Evolutionary conservation across 2,329 filamentous ascomycete species (phyloP), one percentile per base, ranked within the genome.

Genomic region (Aureobasidium sp.): DNA sequence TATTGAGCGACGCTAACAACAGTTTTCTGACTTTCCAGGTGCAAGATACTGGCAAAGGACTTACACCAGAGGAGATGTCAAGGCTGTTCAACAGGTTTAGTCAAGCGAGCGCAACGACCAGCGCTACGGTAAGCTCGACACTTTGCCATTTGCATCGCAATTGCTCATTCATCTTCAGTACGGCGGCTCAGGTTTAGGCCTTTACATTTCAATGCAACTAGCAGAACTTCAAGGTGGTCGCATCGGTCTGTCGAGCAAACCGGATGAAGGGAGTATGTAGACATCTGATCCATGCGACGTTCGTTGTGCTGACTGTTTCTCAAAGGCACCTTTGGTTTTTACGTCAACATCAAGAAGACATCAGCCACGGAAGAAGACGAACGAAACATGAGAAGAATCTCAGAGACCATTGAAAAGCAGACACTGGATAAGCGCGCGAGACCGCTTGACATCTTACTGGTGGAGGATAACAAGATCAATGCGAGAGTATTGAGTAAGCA

Each of bases 151-250:
- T 22, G 17, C 9, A 8, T 15, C 3, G 7, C 12, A 8, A 47
- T 27, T 8, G 22, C 44, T 47, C 9, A 47, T 4, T 11, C 29
- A 2, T 14, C 6, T 17, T 15, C 3, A 47, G 25, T 47, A 47
- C 9, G 44, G 44, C 14, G 87, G 87, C 0, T 87, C 83, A 0
- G 87, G 87, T 0, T 77, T 90, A 0, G 87, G 87, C 0, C 76
- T 90, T 0, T 89, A 88, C 69, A 89, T 90, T 61, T 87, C 83
- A 45, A 79, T 85, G 22, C 80, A 85, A 41, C 78, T 90, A 11
- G 85, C 85, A 1, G 86, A 89, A 68, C 77, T 89, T 39, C 86
- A 89, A 65, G 85, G 86, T 22, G 87, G 87, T 1, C 81, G 84
- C 49, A 88, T 90, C 37, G 87, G 86, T 1, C 84, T 89, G 5